Base-by-base conservation (phyloP, 2,329 filamentous ascomycete species). In the Colletotrichum paranaense region DNA sequence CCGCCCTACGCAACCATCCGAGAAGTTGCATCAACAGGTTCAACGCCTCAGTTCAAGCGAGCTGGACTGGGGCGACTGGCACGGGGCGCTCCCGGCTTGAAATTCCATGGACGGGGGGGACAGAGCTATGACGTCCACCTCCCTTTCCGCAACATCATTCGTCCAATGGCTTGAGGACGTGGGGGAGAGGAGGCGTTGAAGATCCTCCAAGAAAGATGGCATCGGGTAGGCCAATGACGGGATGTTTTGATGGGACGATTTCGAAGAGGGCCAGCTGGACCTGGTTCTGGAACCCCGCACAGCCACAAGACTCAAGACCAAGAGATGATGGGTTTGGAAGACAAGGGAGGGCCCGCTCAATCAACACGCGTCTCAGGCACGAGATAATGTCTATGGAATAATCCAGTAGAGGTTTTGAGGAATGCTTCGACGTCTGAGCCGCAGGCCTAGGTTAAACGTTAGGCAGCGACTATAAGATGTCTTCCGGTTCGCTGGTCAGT, bases 231-330 rank as follows among this genome's bases (percentile, higher is more conserved):
- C 26, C 52, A 38, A 38, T 60, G 38, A 63, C 12, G 42, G 60
- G 42, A 32, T 53, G 24, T 24, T 24, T 53, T 24, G 30, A 65
- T 73, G 46, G 62, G 71, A 73, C 56, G 71, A 66, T 70, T 70
- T 65, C 46, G 32, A 35, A 9, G 53, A 35, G 62, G 35, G 42
- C 55, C 8, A 35, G 38, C 38, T 42, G 38, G 38, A 19, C 38
- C 30, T 58, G 52, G 28, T 56, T 22, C 60, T 70, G 55, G 60
- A 70, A 64, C 64, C 60, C 63, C 56, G 62, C 71, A 73, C 67
- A 66, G 71, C 67, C 71, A 73, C 71, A 71, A 46, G 35, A 28
- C 35, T 22, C 71, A 71, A 46, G 35, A 28, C 35, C 30, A 42
- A 22, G 53, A 66, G 53, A 32, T 26, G 53, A 67, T 24, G 28